Base-by-base conservation (phyloP, 306 rosid species). In the Vigna nakashimae region DNA sequence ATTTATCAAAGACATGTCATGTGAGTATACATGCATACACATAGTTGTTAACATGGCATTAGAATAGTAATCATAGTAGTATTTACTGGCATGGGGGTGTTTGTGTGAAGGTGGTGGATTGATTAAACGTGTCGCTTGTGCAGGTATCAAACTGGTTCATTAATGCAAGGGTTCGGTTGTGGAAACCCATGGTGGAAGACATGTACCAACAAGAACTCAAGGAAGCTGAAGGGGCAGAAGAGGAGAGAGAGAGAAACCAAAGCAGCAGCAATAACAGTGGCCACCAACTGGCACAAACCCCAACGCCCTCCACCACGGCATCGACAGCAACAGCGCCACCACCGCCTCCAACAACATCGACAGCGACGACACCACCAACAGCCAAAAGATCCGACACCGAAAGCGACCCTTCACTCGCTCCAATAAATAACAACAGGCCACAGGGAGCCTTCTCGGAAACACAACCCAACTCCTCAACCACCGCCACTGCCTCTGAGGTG, bases 131-230 rank as follows among this genome's bases (percentile, higher is more conserved):
- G 62, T 36, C 43, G 38, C 46, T 1, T 50, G 16, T 69, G 16
- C 86, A 95, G 99, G 99, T 95, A 20, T 92, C 98, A 78, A 95
- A 95, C 78, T 92, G 98, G 98, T 95, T 92, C 89, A 95, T 95
- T 36, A 95, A 95, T 91, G 99, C 99, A 32, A 88, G 98, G 90
- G 99, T 95, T 80, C 88, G 98, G 11, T 86, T 95, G 97, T 95
- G 99, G 99, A 95, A 95, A 88, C 99, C 99, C 84, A 95, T 95
- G 99, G 96, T 95, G 79, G 99, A 95, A 85, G 98, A 95, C 63
- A 91, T 95, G 98, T 95, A 95, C 89, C 98, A 95, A 82, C 97
- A 92, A 85, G 99, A 95, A 82, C 78, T 87, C 52, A 91, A 91
- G 69, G 97, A 93, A 49, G 85, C 65, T 32, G 86, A 89, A 69